Conservation (phyloP, 495 filamentous ascomycete species). For the Penicillium angulare region DNA sequence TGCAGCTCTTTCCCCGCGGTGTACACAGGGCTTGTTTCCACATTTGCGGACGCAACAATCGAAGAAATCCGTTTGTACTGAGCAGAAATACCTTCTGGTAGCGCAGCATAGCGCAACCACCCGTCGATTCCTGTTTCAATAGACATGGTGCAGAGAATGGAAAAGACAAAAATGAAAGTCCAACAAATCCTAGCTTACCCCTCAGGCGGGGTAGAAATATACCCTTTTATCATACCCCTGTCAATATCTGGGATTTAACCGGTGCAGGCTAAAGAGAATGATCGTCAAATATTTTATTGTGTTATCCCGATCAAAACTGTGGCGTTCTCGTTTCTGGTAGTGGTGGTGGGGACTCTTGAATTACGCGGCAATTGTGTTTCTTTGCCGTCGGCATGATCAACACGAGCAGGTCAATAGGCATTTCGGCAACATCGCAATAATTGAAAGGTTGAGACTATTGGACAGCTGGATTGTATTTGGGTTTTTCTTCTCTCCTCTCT, state of each 20-base stretch:
- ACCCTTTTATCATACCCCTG: not conserved
- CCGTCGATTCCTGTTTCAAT: conserved; percentile 55
- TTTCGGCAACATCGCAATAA: too few relatives aligned
- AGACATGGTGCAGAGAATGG: not conserved
- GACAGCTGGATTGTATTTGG: too few relatives aligned
- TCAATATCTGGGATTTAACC: conserved; percentile 1
- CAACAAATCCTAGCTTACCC: not conserved
- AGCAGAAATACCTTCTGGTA: conserved; percentile 40
- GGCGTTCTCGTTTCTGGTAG: too few relatives aligned
- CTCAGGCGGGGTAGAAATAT: not conserved
- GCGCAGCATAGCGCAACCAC: conserved; percentile 64
- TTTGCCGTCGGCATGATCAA: too few relatives aligned
- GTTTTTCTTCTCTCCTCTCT: too few relatives aligned
- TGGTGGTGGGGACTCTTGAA: too few relatives aligned
- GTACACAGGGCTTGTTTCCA: conserved; percentile 52
- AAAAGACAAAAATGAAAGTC: not conserved
- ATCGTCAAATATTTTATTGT: not conserved
- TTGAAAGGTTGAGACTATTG: too few relatives aligned
- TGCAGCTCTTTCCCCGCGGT: conserved; percentile 59
- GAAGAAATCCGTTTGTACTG: conserved; percentile 36
- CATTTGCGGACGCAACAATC: conserved; percentile 56
- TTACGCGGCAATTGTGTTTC: too few relatives aligned
- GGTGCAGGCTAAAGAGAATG: not conserved
- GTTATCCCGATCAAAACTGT: too few relatives aligned
- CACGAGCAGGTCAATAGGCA: too few relatives aligned